phyloP scores from a whole-genome alignment of 2,329 filamentous ascomycete genomes.

The Aspergillus texensis region DNA sequence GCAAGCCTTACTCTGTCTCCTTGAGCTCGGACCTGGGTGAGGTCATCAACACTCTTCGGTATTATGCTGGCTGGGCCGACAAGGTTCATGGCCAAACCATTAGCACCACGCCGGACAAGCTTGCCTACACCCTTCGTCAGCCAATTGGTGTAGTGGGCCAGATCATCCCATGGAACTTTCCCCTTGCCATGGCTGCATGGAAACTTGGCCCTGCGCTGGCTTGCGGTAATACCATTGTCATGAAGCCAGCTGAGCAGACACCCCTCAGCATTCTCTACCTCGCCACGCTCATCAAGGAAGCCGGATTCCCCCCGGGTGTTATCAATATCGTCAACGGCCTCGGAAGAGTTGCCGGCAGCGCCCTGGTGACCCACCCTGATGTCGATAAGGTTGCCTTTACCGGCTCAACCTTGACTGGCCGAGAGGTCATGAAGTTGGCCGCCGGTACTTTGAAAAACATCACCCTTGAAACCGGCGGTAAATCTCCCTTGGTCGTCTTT shows the following conservation, averaged over 20 bases:
- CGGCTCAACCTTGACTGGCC: constrained; percentile 36
- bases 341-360: constrained; percentile 33
- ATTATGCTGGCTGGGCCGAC: constrained; percentile 89
- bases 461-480: constrained; percentile 58
- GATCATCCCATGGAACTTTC: constrained; percentile 90
- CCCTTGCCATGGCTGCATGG: constrained; percentile 71
- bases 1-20: constrained; percentile 48
- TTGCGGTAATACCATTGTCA: constrained; percentile 38
- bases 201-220: constrained; percentile 39
- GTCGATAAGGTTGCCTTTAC: constrained; percentile 42
- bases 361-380: constrained; percentile 34
- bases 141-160: constrained; percentile 80
- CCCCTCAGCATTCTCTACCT: constrained; percentile 38
- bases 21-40: constrained; percentile 70
- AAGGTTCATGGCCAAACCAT: constrained; percentile 89
- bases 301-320: constrained; percentile 39
- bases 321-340: constrained; percentile 39
- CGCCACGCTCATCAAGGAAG: constrained; percentile 36
- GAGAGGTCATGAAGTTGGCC: constrained; percentile 42
- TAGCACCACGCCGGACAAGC: constrained; percentile 59
- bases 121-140: constrained; percentile 82
- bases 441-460: constrained; percentile 39
- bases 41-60: constrained; percentile 73
- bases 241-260: constrained; percentile 40
- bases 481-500: constrained; percentile 67